Evolutionary conservation across 192 early-diverging fungal species (phyloP).

Genomic region (Coemansia sp.): DNA sequence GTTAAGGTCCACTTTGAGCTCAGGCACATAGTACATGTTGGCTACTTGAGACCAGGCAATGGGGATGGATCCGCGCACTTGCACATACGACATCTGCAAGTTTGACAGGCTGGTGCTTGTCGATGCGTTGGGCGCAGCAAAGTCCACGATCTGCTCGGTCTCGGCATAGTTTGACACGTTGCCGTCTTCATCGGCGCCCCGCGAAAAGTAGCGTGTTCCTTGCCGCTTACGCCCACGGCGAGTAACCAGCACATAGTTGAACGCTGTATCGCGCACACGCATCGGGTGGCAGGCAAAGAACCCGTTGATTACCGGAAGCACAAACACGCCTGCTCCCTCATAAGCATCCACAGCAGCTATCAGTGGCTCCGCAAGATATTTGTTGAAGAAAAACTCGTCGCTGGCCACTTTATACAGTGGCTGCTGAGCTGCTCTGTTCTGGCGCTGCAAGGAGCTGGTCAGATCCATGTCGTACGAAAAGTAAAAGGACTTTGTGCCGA

Average conservation of each 20-base stretch:
- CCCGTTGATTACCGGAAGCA: constrained; percentile 88
- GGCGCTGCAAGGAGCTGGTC: constrained; percentile 78
- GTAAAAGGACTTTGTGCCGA: constrained; percentile 62
- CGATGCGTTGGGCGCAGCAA: constrained; percentile 26
- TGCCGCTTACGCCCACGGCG: constrained; percentile 77
- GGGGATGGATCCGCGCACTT: constrained; percentile 94
- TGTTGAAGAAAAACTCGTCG: constrained; percentile 96
- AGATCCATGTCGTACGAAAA: constrained; percentile 88
- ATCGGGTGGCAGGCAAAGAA: constrained; percentile 64
- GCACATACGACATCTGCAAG: constrained; percentile 72
- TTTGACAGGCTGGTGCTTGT: constrained; percentile 20
- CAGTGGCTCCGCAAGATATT: constrained; percentile 62
- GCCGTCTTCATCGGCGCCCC: constrained; percentile 88
- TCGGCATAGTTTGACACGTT: constrained; percentile 97
- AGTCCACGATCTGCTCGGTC: constrained; percentile 88
- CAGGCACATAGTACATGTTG: constrained; percentile 90
- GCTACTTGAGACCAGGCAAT: constrained; percentile 90
- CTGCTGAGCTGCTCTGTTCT: not conserved
- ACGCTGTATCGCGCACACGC: constrained; percentile 62
- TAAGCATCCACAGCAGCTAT: constrained; percentile 54
- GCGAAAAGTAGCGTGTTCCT: constrained; percentile 89
- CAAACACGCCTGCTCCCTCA: constrained; percentile 60
- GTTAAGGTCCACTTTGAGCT: constrained; percentile 67
- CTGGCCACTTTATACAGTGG: constrained; percentile 61
- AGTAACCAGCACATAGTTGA: constrained; percentile 80